Evolutionary conservation across 805 yeast genomes (phyloP).

Genomic region (Ogataea ramenticola): DNA sequence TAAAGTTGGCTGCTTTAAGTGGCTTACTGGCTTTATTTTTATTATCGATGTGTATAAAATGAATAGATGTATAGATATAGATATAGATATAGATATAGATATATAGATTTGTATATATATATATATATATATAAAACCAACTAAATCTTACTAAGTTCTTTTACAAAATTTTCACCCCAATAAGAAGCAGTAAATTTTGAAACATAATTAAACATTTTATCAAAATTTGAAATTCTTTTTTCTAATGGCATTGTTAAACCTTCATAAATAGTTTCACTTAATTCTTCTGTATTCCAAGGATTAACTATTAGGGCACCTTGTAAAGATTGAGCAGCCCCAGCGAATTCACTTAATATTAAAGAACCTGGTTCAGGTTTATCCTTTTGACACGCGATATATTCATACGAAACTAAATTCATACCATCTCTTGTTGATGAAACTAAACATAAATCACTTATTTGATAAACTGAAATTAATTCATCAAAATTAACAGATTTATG

Average conservation of each 20-base stretch:
- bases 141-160: slow-evolving; percentile 47
- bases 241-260: slow-evolving; percentile 81
- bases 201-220: slow-evolving; percentile 78
- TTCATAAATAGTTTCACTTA: slow-evolving; percentile 79
- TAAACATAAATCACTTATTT: slow-evolving; percentile 81
- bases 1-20: too few relatives aligned
- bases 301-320: slow-evolving; percentile 92
- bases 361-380: slow-evolving; percentile 71
- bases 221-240: slow-evolving; percentile 70
- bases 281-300: slow-evolving; percentile 97
- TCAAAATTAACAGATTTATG: slow-evolving; percentile 88
- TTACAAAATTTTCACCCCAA: slow-evolving; percentile 96
- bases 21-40: not conserved
- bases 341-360: slow-evolving; percentile 84
- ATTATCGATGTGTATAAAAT: too few relatives aligned
- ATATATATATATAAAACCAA: slow-evolving; percentile 17
- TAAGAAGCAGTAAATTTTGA: slow-evolving; percentile 90
- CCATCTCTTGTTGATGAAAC: slow-evolving; percentile 97
- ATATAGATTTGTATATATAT: too few relatives aligned
- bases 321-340: slow-evolving; percentile 98
- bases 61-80: too few relatives aligned
- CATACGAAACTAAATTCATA: slow-evolving; percentile 94
- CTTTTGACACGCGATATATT: slow-evolving; percentile 88
- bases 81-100: too few relatives aligned
- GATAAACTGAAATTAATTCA: slow-evolving; percentile 83